Percentiles rank a stretch among this genome's conserved stretches.
phyloP scores from a whole-genome alignment of 306 rosid species.

The Sesbania bispinosa region DNA sequence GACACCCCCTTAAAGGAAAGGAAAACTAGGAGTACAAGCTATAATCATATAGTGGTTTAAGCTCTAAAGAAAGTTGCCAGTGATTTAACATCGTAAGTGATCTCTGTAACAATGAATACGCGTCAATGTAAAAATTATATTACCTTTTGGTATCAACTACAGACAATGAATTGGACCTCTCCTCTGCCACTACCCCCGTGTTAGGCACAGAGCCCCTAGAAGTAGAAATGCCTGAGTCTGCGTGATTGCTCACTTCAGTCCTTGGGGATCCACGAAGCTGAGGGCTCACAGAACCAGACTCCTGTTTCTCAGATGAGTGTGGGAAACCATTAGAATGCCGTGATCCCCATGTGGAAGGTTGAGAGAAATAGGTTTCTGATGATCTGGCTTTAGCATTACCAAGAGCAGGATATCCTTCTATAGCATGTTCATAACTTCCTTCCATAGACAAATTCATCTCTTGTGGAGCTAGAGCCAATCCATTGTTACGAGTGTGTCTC shows the following conservation, averaged over 20 bases:
- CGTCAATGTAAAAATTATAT: slow-evolving; percentile 11
- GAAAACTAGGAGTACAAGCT: slow-evolving; percentile 35
- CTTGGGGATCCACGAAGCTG: slow-evolving; percentile 37
- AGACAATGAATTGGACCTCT: slow-evolving; percentile 19
- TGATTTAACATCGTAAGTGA: slow-evolving; percentile 22
- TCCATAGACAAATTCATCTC: slow-evolving; percentile 37
- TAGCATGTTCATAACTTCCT: slow-evolving; percentile 41
- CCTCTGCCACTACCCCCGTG: slow-evolving; percentile 30
- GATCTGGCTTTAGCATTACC: slow-evolving; percentile 39
- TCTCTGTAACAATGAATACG: slow-evolving; percentile 9
- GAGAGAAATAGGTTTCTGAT: slow-evolving; percentile 44
- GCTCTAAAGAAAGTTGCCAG: slow-evolving; percentile 27
- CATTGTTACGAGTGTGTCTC: slow-evolving; percentile 35
- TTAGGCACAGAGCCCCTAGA: slow-evolving; percentile 28
- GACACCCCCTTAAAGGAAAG: slow-evolving; percentile 38
- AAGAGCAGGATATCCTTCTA: slow-evolving; percentile 51
- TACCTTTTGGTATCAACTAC: slow-evolving; percentile 54
- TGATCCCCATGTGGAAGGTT: slow-evolving; percentile 36
- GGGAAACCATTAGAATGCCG: slow-evolving; percentile 39
- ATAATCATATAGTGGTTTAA: slow-evolving; percentile 35
- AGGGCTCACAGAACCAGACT: slow-evolving; percentile 46
- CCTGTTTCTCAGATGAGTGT: slow-evolving; percentile 41
- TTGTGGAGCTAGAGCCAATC: slow-evolving; percentile 38
- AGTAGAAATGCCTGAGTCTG: slow-evolving; percentile 34
- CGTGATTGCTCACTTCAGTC: slow-evolving; percentile 34